A percentile compares a stretch with the other conserved stretches of the same genome.
Evolutionary conservation across 2,329 filamentous ascomycete genomes (phyloP).

Genomic region (Talaromyces sp.): DNA sequence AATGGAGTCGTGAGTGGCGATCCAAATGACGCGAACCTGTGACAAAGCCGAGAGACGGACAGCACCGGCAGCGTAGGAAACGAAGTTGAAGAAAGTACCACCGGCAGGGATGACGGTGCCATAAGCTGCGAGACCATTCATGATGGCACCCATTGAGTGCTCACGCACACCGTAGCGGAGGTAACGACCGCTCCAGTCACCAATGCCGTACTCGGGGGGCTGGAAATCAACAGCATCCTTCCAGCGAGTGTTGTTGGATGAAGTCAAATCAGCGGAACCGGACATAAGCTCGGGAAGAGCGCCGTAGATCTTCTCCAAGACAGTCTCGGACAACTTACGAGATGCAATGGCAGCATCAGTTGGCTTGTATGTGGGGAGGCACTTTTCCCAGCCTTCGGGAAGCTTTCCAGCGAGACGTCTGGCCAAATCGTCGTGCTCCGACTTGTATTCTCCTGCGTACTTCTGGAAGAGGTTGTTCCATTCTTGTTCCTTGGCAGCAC

Average conservation of each 20-base stretch:
- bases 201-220: conserved; percentile 76
- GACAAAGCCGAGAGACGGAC: conserved; percentile 91
- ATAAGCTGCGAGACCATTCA: conserved; percentile 82
- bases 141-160: conserved; percentile 49
- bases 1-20: conserved; percentile 98
- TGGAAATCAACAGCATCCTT: conserved; percentile 98
- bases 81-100: conserved; percentile 99
- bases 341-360: conserved; percentile 79
- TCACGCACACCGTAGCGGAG: conserved; percentile 51
- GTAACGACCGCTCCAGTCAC: conserved; percentile 87
- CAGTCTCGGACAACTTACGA: conserved; percentile 92
- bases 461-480: conserved; percentile 92
- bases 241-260: conserved; percentile 98
- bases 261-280: conserved; percentile 95
- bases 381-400: conserved; percentile 94
- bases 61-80: conserved; percentile 93
- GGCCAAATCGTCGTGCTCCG: conserved; percentile 72
- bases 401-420: conserved; percentile 79
- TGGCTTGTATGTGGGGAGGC: conserved; percentile 83
- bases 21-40: conserved; percentile 85
- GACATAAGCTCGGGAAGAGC: conserved; percentile 85
- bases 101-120: conserved; percentile 89
- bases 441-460: conserved; percentile 72
- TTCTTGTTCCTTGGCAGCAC: conserved; percentile 83
- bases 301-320: conserved; percentile 80